These are phyloP conservation scores for Allium fistulosum DNA, from an alignment of 106 monocot species.

Conservation along the genomic window DNA sequence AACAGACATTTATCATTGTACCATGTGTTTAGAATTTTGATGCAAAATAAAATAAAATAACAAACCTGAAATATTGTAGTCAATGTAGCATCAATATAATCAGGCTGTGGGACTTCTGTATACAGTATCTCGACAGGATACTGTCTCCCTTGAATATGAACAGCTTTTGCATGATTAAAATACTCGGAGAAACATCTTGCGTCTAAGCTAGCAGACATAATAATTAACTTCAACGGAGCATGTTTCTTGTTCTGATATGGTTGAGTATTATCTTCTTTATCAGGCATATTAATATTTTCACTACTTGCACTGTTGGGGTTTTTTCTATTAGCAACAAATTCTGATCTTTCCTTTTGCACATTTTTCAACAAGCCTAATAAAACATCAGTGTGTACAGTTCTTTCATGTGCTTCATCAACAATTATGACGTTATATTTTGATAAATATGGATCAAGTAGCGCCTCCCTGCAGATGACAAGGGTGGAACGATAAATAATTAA, in stretches of 20 bases:
- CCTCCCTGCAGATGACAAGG: conserved; percentile 45
- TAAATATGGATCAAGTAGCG: conserved; percentile 71
- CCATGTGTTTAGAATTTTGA: no score
- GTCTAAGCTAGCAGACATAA: conserved; percentile 99
- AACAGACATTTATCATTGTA: no score
- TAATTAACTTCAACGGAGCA: conserved; percentile 75
- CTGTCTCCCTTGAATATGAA: conserved; percentile 80
- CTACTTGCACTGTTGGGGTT: conserved; percentile 11
- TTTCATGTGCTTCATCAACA: conserved; percentile 98
- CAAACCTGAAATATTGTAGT: conserved; percentile 86
- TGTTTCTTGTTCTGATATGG: conserved; percentile 27
- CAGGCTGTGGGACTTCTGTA: conserved; percentile 71
- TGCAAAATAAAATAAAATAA: background rate
- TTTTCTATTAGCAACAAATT: conserved; percentile 12
- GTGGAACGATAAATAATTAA: conserved; percentile 3
- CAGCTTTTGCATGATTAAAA: conserved; percentile 85
- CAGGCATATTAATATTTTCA: conserved; percentile 11
- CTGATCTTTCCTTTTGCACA: conserved; percentile 49
- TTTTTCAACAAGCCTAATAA: conserved; percentile 81
- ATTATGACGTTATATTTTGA: conserved; percentile 77
- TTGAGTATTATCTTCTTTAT: conserved; percentile 16
- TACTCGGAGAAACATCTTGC: conserved; percentile 86
- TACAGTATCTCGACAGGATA: conserved; percentile 84
- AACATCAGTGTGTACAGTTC: conserved; percentile 96
- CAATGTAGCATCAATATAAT: conserved; percentile 77